phyloP scores from a whole-genome alignment of 2,329 filamentous ascomycete species.

The Chaetomium sp. region DNA sequence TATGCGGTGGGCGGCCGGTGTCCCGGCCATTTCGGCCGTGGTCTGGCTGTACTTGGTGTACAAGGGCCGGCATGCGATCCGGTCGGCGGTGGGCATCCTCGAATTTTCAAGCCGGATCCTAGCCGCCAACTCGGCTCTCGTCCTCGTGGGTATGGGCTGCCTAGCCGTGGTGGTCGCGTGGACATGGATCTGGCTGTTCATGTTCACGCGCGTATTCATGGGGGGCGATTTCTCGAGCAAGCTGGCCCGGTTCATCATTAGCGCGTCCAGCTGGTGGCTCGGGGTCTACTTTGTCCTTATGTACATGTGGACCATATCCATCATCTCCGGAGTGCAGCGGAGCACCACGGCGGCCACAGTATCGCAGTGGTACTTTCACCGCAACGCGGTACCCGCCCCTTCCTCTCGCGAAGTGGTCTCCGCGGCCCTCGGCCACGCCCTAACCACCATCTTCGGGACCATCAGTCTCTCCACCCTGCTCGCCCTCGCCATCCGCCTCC shows the following conservation, averaged over 20 bases:
- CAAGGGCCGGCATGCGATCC: constrained; percentile 71
- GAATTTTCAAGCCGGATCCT: constrained; percentile 90
- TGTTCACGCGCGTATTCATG: constrained; percentile 94
- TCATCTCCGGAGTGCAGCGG: constrained; percentile 83
- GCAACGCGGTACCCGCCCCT: constrained; percentile 70
- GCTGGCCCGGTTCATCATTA: constrained; percentile 66
- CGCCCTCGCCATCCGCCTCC: constrained; percentile 72
- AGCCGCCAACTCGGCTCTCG: constrained; percentile 72
- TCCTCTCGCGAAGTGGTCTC: constrained; percentile 74
- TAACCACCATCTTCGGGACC: constrained; percentile 83
- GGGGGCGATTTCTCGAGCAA: constrained; percentile 72
- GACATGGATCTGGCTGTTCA: constrained; percentile 94
- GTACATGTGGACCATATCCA: constrained; percentile 89
- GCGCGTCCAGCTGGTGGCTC: constrained; percentile 88
- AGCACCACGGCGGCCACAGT: constrained; percentile 91
- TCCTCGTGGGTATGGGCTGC: constrained; percentile 75
- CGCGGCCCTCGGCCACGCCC: constrained; percentile 74
- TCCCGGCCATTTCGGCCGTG: constrained; percentile 66
- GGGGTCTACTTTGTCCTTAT: constrained; percentile 87
- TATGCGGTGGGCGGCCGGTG: constrained; percentile 80
- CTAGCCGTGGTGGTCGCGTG: constrained; percentile 71
- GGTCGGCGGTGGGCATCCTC: constrained; percentile 78
- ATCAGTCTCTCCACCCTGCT: constrained; percentile 84
- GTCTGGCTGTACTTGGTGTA: constrained; percentile 81
- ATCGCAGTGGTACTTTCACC: constrained; percentile 98